These are phyloP conservation scores for Cordyceps cateniannulata DNA, from an alignment of 2,329 filamentous ascomycete genomes.

Conservation along the genomic window DNA sequence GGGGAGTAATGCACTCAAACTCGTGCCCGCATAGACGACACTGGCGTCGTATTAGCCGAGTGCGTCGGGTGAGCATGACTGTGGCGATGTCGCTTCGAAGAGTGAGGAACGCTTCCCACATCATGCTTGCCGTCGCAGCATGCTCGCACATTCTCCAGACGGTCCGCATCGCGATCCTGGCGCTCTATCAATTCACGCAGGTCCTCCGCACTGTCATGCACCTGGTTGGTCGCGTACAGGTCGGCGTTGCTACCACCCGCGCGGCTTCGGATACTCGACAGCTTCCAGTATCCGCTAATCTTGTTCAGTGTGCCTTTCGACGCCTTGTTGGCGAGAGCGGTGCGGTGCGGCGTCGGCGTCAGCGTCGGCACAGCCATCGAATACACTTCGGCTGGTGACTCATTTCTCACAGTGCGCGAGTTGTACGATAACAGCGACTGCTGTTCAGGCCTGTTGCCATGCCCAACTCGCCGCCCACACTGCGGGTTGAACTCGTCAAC, in stretches of 20 bases:
- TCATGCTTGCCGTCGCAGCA: constrained; percentile 83
- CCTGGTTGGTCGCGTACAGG: constrained; percentile 56
- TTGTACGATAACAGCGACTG: constrained; percentile 75
- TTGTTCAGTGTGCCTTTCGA: constrained; percentile 46
- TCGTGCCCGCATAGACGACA: constrained; percentile 7
- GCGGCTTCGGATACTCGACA: constrained; percentile 49
- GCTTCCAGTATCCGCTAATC: constrained; percentile 54
- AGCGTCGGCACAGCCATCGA: constrained; percentile 50
- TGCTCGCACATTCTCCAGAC: constrained; percentile 88
- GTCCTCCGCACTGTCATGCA: constrained; percentile 77
- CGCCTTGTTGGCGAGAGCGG: constrained; percentile 24
- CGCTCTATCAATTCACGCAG: constrained; percentile 71
- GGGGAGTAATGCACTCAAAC: not conserved
- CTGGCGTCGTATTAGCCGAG: constrained; percentile 10
- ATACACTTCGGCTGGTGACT: constrained; percentile 49
- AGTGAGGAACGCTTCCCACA: constrained; percentile 11
- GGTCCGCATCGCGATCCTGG: constrained; percentile 69
- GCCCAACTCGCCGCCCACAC: constrained; percentile 29
- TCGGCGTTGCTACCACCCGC: constrained; percentile 36
- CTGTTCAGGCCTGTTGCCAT: constrained; percentile 42
- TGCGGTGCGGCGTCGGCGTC: constrained; percentile 42
- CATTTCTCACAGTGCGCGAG: constrained; percentile 62
- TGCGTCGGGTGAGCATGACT: constrained; percentile 6
- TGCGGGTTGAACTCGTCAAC: constrained; percentile 78
- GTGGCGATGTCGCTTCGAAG: constrained; percentile 13